Percentiles rank a stretch among this genome's conserved stretches.
Evolutionary conservation across 192 early-diverging fungal genomes (phyloP).

Genomic region (Podila clonocystis): DNA sequence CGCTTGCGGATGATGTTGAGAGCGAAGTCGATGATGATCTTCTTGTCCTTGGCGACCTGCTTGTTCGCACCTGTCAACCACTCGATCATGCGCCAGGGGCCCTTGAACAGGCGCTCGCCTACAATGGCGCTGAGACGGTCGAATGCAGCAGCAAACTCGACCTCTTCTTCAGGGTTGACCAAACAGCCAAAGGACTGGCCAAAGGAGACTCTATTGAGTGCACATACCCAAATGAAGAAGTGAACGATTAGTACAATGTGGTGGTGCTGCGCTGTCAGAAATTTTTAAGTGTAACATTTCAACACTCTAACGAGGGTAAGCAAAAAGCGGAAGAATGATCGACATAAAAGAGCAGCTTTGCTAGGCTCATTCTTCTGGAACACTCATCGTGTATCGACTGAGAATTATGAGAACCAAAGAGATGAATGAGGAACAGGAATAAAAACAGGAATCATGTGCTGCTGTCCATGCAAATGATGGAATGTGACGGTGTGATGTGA

Average conservation of each 20-base stretch:
- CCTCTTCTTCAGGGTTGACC: slow-evolving; percentile 20
- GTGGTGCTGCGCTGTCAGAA: no score
- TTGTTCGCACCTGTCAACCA: slow-evolving; percentile 22
- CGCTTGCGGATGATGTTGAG: slow-evolving; percentile 32
- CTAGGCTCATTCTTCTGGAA: no score
- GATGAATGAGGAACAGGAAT: no score
- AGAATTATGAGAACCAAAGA: no score
- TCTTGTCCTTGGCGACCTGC: slow-evolving; percentile 15
- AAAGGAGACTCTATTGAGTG: slow-evolving; percentile 22
- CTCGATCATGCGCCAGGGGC: slow-evolving; percentile 36
- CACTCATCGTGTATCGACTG: no score
- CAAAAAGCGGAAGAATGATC: no score
- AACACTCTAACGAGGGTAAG: no score
- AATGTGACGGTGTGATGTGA: no score
- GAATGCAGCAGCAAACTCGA: slow-evolving; percentile 63
- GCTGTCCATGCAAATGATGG: no score
- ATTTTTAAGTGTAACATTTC: no score
- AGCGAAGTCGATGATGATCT: slow-evolving; percentile 39
- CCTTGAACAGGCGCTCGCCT: slow-evolving; percentile 16
- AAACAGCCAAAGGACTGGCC: slow-evolving; percentile 36
- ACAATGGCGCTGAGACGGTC: slow-evolving; percentile 55
- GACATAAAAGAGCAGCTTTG: no score
- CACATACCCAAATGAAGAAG: background rate
- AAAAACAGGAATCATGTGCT: no score
- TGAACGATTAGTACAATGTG: background rate